Base-by-base conservation (phyloP, 2,329 filamentous ascomycete species). In the Macroventuria anomochaeta region DNA sequence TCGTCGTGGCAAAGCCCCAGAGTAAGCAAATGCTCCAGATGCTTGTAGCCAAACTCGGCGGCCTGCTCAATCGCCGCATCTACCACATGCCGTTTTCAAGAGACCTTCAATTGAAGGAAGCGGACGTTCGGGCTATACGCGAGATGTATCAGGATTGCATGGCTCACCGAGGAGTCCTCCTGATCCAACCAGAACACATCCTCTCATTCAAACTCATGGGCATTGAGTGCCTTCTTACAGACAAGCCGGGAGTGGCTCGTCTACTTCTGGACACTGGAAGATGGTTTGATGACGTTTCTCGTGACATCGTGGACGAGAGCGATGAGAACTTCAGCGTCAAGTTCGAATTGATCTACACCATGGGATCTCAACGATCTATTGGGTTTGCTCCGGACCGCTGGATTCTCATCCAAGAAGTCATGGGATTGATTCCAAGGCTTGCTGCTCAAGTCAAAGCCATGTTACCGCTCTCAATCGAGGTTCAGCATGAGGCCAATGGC, bases 291-390 rank as follows among this genome's bases (percentile, higher is more conserved):
- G 12, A 42, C 0, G 54, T 69, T 2, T 76, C 80, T 0, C 74
- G 84, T 0, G 85, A 88, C 55, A 77, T 89, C 2, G 75, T 89
- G 0, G 86, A 89, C 51, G 85, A 89, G 67, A 85, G 83, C 32
- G 87, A 89, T 40, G 85, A 88, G 51, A 84, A 83, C 47, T 82
- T 88, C 36, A 83, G 79, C 36, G 77, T 81, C 3, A 83, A 81
- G 39, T 87, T 86, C 32, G 84, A 89, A 61, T 68, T 88, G 0
- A 76, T 88, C 1, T 88, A 89, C 52, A 87, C 85, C 0, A 81
- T 88, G 60, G 86, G 85, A 0, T 55, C 65, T 0, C 82, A 86
- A 52, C 62, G 67, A 1, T 58, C 79, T 0, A 74, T 87, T 0
- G 82, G 88, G 5, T 73, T 80, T 10, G 78, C 79, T 38, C 82